Conservation (phyloP, 371 early-diverging fungal genomes). For the Apophysomyces trapeziformis region DNA sequence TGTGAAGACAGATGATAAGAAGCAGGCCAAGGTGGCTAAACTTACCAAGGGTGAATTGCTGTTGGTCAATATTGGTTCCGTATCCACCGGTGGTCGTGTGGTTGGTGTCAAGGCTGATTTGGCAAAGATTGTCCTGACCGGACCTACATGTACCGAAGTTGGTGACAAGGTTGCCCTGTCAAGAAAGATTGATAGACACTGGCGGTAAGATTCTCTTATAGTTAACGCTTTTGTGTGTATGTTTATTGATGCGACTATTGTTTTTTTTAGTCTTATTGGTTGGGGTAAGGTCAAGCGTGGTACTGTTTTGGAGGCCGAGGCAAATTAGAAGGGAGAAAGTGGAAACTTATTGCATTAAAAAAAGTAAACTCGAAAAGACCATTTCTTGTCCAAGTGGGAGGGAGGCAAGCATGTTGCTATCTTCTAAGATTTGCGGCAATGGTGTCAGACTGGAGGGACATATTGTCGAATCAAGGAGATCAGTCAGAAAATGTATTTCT, state of each 20-base stretch:
- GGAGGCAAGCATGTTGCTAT: too few species aligned
- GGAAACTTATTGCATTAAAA: background rate
- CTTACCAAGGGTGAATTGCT: slow-evolving; percentile 95
- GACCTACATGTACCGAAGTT: slow-evolving; percentile 98
- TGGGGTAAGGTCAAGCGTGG: slow-evolving; percentile 97
- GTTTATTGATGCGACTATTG: background rate
- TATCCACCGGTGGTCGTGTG: slow-evolving; percentile 98
- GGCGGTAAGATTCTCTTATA: slow-evolving; percentile 77
- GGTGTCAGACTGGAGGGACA: too few species aligned
- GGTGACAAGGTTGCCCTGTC: slow-evolving; percentile 99
- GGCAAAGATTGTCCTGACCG: slow-evolving; percentile 93
- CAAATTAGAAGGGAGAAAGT: slow-evolving; percentile 41
- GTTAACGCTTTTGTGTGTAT: background rate
- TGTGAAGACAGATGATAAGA: slow-evolving; percentile 96
- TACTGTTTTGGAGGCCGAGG: slow-evolving; percentile 74
- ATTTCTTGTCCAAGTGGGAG: too few species aligned
- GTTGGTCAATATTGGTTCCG: slow-evolving; percentile 99
- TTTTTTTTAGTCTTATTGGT: slow-evolving; percentile 83
- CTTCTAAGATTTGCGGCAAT: too few species aligned
- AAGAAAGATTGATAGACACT: slow-evolving; percentile 98
- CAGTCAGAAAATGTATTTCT: too few species aligned
- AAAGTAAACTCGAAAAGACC: background rate
- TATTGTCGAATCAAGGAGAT: too few species aligned
- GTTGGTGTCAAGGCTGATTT: slow-evolving; percentile 91
- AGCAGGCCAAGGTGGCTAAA: slow-evolving; percentile 94